Conservation (phyloP, 768 basidiomycete species). For the Cyclocybe aegerita region DNA sequence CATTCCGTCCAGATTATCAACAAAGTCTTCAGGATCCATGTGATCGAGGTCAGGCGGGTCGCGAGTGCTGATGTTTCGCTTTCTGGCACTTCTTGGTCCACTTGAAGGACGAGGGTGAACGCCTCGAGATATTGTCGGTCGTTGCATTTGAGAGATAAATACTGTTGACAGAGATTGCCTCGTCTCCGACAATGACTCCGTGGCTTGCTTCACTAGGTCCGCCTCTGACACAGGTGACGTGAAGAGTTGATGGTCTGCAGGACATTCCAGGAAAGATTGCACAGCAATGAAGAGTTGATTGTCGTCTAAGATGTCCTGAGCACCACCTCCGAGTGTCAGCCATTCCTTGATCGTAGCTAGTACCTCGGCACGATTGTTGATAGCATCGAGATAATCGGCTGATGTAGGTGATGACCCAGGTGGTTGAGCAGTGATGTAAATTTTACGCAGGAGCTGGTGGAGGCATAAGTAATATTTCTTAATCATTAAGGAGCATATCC, state of each 20-base stretch:
- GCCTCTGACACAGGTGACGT: slow-evolving; percentile 41
- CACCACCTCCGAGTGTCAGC: slow-evolving; percentile 71
- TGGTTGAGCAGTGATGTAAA: slow-evolving; percentile 56
- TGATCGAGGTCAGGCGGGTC: slow-evolving; percentile 65
- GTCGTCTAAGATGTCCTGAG: slow-evolving; percentile 79
- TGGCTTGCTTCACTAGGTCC: slow-evolving; percentile 44
- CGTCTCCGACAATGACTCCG: slow-evolving; percentile 43
- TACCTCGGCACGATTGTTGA: slow-evolving; percentile 59
- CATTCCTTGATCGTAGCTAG: slow-evolving; percentile 69
- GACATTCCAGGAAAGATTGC: slow-evolving; percentile 55
- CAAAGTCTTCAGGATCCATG: slow-evolving; percentile 66
- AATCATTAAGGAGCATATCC: slow-evolving; percentile 15
- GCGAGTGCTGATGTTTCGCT: slow-evolving; percentile 36
- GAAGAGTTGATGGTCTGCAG: slow-evolving; percentile 51
- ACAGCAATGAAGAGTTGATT: slow-evolving; percentile 58
- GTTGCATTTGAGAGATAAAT: slow-evolving; percentile 57
- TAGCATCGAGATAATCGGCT: slow-evolving; percentile 47
- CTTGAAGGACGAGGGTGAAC: slow-evolving; percentile 20
- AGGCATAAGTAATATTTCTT: slow-evolving; percentile 1
- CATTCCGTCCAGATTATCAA: slow-evolving; percentile 79
- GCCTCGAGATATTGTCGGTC: slow-evolving; percentile 46
- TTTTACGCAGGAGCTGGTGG: slow-evolving; percentile 70
- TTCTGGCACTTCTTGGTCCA: slow-evolving; percentile 25
- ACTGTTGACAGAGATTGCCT: slow-evolving; percentile 38
- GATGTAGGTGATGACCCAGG: slow-evolving; percentile 39